A percentile compares a stretch with the other conserved stretches of the same genome.
phyloP scores from a whole-genome alignment of 2,329 filamentous ascomycete species.

The Fusarium armeniacum region DNA sequence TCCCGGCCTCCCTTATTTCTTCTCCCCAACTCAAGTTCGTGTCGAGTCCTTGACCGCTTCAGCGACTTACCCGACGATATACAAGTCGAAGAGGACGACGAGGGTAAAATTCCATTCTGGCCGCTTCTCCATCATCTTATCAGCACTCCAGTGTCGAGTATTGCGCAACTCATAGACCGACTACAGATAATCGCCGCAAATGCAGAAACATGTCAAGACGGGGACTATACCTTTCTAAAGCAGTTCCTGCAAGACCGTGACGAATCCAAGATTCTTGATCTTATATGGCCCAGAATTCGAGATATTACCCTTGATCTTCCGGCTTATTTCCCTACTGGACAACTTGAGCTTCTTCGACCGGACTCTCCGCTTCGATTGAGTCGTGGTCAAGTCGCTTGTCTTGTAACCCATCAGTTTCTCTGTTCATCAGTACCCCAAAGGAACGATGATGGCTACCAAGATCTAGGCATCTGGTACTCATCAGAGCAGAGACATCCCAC shows the following conservation, averaged over 20 bases:
- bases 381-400: slow-evolving; percentile 48
- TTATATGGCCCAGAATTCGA: slow-evolving; percentile 47
- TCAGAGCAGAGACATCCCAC: slow-evolving; percentile 51
- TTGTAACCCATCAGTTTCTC: slow-evolving; percentile 54
- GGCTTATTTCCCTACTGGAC: slow-evolving; percentile 38
- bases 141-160: slow-evolving; percentile 8
- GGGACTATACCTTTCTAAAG: slow-evolving; percentile 45
- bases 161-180: slow-evolving; percentile 43
- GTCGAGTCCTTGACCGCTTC: slow-evolving; percentile 51
- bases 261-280: slow-evolving; percentile 19
- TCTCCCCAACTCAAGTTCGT: slow-evolving; percentile 40
- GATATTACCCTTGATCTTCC: slow-evolving; percentile 43
- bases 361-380: slow-evolving; percentile 40
- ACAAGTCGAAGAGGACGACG: slow-evolving; percentile 41
- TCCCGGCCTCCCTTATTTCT: slow-evolving; percentile 30
- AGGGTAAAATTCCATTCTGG: slow-evolving; percentile 49
- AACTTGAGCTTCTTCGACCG: slow-evolving; percentile 36
- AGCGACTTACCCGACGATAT: slow-evolving; percentile 45
- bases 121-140: slow-evolving; percentile 47
- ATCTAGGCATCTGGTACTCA: slow-evolving; percentile 55
- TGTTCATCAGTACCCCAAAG: slow-evolving; percentile 46
- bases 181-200: slow-evolving; percentile 51
- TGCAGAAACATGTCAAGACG: slow-evolving; percentile 33
- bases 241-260: not conserved
- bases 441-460: slow-evolving; percentile 48